Base-by-base conservation (phyloP, 2,329 filamentous ascomycete genomes). In the Sporothrix brasiliensis region DNA sequence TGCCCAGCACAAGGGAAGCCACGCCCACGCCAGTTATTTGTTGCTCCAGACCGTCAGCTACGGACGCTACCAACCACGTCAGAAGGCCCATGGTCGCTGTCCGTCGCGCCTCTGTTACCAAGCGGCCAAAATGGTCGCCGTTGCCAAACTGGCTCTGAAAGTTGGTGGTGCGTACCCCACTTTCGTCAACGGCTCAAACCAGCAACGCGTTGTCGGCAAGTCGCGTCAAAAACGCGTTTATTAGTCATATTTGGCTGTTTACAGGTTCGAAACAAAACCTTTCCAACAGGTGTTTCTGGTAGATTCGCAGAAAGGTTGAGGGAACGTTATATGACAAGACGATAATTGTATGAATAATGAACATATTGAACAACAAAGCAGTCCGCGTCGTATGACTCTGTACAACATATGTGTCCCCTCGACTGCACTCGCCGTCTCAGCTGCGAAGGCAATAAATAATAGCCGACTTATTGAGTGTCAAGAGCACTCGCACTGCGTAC, bases 141-240 rank as follows among this genome's bases (percentile, higher is more conserved):
- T 30, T 65, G 60, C 11, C 56, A 44, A n/a, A 61, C n/a, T 11
- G n/a, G 9, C 30, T 16, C 14, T 30, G 61, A 65, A 44, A 65
- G 9, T 50, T 39, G 49, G 21, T 19, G 65, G 65, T 52, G 21
- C 11, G 34, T 19, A 44, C 19, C 67, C 67, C 67, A 69, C 41
- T 69, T 61, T 61, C 14, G n/a, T 24, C 41, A 13, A n/a, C 47
- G 14, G n/a, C 21, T 63, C n/a, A 50, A 14, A 21, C 24, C 41
- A 50, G 39, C 63, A 19, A 10, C 21, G 14, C 39, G 21, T 50
- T 13, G 13, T n/a, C 54, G 58, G 58, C 58, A 69, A 47, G 60
- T 69, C 68, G 68, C 68, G 56, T 68, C 67, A 54, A 65, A 39
- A 66, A n/a, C 70, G 70, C 67, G 70, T 71, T 63, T 56, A 60